Conservation (phyloP, 768 basidiomycete species). For the Leccinum truebloodii region DNA sequence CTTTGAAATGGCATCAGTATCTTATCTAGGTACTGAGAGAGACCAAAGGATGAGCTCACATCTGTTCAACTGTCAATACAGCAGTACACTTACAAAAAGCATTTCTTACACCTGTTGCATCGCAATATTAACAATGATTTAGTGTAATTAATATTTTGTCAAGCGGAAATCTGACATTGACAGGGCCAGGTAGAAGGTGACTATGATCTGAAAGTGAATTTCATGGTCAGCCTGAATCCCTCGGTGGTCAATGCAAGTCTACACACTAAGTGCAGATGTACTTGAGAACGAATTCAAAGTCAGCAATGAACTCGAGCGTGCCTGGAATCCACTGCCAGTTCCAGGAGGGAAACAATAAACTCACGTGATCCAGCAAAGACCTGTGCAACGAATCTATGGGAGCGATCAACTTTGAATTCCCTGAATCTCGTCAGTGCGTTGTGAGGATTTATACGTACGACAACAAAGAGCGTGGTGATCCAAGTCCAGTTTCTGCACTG, state of each 20-base stretch:
- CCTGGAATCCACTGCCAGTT: too few relatives aligned
- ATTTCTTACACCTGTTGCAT: constrained; percentile 7
- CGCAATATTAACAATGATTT: background rate
- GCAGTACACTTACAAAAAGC: background rate
- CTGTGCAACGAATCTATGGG: constrained; percentile 17
- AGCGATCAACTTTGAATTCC: background rate
- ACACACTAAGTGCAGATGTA: constrained; percentile 2
- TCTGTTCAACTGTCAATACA: background rate
- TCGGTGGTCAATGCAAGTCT: background rate
- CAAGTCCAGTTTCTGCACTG: constrained; percentile 15
- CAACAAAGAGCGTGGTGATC: constrained; percentile 17
- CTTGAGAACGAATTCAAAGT: constrained; percentile 1
- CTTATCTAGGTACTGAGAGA: background rate
- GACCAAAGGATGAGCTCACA: constrained; percentile 8
- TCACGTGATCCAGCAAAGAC: constrained; percentile 14
- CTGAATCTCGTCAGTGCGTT: background rate
- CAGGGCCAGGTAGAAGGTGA: constrained; percentile 11
- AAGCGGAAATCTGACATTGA: constrained; percentile 1
- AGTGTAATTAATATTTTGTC: too few relatives aligned
- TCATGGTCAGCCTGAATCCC: background rate
- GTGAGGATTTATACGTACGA: constrained; percentile 8
- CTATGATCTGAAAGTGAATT: constrained; percentile 1
- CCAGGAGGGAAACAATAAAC: background rate
- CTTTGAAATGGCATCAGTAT: background rate
- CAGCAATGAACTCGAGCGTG: background rate